Conservation (phyloP, 2,329 filamentous ascomycete species). For the Pseudogymnoascus sp. region DNA sequence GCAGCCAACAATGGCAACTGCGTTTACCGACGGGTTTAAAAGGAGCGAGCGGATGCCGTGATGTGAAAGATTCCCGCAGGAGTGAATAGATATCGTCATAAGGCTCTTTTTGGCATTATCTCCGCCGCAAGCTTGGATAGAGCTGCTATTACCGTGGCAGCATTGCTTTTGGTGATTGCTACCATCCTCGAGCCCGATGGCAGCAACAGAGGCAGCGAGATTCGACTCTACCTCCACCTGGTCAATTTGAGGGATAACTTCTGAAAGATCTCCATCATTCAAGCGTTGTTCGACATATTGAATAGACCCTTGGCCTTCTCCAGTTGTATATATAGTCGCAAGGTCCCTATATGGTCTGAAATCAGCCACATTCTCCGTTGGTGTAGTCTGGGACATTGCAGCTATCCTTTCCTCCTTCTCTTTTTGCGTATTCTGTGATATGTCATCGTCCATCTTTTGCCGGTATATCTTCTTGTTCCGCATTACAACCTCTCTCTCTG, state of each 20-base stretch:
- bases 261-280: conserved; percentile 62
- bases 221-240: conserved; percentile 28
- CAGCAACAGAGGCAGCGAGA: background rate
- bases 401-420: conserved; percentile 34
- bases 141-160: background rate
- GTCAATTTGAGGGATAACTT: conserved; percentile 57
- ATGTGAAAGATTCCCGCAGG: conserved; percentile 94
- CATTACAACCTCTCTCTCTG: conserved; percentile 63
- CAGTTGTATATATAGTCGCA: conserved; percentile 45
- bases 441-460: conserved; percentile 18
- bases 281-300: conserved; percentile 72
- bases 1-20: conserved; percentile 94
- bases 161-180: conserved; percentile 13
- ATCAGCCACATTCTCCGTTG: conserved; percentile 30
- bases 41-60: conserved; percentile 82
- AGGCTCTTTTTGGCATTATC: conserved; percentile 34
- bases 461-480: conserved; percentile 77
- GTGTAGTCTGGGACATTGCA: conserved; percentile 26
- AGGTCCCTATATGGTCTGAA: conserved; percentile 45
- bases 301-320: conserved; percentile 60
- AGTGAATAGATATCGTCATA: conserved; percentile 93
- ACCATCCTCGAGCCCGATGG: background rate
- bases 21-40: conserved; percentile 73
- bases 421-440: conserved; percentile 38
- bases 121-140: conserved; percentile 20